A percentile compares a stretch with the other conserved stretches of the same genome.
Evolutionary conservation across 257 asterid species (phyloP).

Genomic region (Nyctanthes arbortristis): DNA sequence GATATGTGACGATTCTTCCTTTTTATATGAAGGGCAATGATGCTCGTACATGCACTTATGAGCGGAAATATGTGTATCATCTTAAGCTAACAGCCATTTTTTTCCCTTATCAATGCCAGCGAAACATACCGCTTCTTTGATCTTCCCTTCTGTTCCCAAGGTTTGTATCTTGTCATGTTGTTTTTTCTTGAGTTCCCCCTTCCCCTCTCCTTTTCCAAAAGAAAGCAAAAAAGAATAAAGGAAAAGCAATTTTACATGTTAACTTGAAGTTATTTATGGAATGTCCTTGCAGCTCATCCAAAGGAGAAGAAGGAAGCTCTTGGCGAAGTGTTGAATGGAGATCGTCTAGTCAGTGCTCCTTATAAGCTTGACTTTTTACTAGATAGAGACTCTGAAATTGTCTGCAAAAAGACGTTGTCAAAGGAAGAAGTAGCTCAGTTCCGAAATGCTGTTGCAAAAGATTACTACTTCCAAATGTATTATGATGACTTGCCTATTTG

Average conservation of each 20-base stretch:
- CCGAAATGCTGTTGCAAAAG: constrained; percentile 41
- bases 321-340: constrained; percentile 50
- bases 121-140: constrained; percentile 57
- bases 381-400: constrained; percentile 37
- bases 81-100: background rate
- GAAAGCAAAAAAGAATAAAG: background rate
- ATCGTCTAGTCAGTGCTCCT: constrained; percentile 47
- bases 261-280: background rate
- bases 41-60: background rate
- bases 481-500: constrained; percentile 45
- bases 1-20: background rate
- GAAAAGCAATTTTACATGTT: background rate
- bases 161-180: constrained; percentile 14
- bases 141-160: constrained; percentile 57
- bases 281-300: constrained; percentile 27
- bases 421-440: constrained; percentile 36
- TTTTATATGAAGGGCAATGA: background rate
- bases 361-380: constrained; percentile 37
- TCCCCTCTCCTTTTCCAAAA: background rate
- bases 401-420: constrained; percentile 38
- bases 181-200: background rate
- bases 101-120: constrained; percentile 22
- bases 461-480: constrained; percentile 47
- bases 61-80: background rate
- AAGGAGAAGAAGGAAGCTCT: constrained; percentile 47